Conservation (phyloP, 2,329 filamentous ascomycete species). For the Cryphonectria naterciae region DNA sequence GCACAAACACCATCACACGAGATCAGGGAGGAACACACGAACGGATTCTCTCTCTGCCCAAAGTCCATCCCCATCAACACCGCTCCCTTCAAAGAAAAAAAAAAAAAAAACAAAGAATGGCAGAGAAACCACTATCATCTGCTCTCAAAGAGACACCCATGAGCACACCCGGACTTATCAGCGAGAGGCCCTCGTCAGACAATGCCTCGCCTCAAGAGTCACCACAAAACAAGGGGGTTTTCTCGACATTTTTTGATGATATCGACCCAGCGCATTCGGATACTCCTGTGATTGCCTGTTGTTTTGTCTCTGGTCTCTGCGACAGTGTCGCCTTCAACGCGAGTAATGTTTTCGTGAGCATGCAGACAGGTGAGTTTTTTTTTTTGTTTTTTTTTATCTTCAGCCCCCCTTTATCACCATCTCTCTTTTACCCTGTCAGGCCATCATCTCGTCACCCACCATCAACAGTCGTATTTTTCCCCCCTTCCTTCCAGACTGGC, state of each 20-base stretch:
- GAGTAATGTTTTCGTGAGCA: slow-evolving; percentile 44
- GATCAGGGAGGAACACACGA: not conserved
- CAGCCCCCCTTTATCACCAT: not conserved
- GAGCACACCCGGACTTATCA: slow-evolving; percentile 20
- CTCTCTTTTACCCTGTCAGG: not conserved
- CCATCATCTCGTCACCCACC: not conserved
- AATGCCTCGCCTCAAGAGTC: slow-evolving; percentile 1
- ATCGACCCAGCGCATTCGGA: slow-evolving; percentile 36
- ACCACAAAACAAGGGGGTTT: not conserved
- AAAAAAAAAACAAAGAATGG: slow-evolving; percentile 6
- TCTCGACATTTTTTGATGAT: slow-evolving; percentile 31
- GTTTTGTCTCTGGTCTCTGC: slow-evolving; percentile 44
- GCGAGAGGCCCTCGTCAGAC: slow-evolving; percentile 19
- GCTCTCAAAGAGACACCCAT: slow-evolving; percentile 6
- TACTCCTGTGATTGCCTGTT: slow-evolving; percentile 45
- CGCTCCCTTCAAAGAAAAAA: not conserved
- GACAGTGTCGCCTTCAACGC: slow-evolving; percentile 48
- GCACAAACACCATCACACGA: not conserved
- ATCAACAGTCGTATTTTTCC: not conserved
- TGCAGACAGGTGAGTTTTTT: slow-evolving; percentile 40
- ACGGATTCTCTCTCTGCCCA: too few species aligned
- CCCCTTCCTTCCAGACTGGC: too few species aligned
- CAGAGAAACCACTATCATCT: not conserved
- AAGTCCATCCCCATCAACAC: too few species aligned
- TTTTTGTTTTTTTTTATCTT: not conserved